These are phyloP conservation scores for Hibiscus syriacus DNA, from an alignment of 345 rosid species.

Conservation along the genomic window DNA sequence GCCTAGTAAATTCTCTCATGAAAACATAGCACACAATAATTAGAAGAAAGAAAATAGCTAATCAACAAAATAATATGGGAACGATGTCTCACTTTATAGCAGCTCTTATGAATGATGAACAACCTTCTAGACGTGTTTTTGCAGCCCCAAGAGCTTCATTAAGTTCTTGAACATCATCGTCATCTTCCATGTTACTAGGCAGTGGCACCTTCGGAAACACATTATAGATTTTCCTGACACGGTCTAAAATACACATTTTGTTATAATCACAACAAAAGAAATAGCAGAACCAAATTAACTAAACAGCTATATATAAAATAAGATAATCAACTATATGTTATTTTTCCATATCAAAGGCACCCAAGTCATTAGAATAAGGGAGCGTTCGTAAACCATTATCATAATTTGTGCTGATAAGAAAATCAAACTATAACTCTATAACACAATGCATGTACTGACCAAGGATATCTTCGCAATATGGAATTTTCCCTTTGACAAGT, in stretches of 20 bases:
- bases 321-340: no score
- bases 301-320: background rate
- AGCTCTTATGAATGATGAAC: constrained; percentile 79
- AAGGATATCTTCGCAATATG: constrained; percentile 55
- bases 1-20: background rate
- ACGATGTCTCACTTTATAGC: constrained; percentile 58
- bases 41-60: background rate
- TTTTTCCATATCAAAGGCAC: background rate
- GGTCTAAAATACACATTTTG: constrained; percentile 47
- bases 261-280: constrained; percentile 14
- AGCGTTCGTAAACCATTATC: background rate
- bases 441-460: constrained; percentile 45
- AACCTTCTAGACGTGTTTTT: constrained; percentile 72
- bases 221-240: constrained; percentile 69
- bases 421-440: constrained; percentile 9
- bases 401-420: background rate
- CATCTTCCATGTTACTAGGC: constrained; percentile 64
- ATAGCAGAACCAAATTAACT: no score
- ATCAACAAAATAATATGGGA: constrained; percentile 3
- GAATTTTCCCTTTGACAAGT: constrained; percentile 64
- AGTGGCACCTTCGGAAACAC: constrained; percentile 71
- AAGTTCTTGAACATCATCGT: constrained; percentile 64
- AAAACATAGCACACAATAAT: background rate
- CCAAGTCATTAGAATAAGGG: background rate
- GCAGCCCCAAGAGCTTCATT: constrained; percentile 83